These are phyloP conservation scores for Linum lewisii DNA, from an alignment of 345 rosid species.

Conservation along the genomic window DNA sequence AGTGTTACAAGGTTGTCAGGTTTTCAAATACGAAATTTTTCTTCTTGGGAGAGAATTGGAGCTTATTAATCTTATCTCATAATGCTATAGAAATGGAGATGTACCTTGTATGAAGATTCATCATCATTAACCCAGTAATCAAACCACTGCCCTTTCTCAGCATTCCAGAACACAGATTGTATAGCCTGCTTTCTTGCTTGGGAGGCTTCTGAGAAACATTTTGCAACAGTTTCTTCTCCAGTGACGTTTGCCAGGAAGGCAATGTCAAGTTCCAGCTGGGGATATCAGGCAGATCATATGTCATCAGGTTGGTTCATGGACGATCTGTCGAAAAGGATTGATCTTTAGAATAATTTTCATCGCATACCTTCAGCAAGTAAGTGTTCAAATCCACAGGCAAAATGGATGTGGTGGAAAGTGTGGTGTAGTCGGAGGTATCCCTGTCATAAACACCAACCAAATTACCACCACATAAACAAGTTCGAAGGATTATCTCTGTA, in stretches of 20 bases:
- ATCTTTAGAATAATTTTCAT: background rate
- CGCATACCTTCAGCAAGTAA: slow-evolving; percentile 61
- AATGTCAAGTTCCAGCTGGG: slow-evolving; percentile 87
- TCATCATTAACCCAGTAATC: slow-evolving; percentile 56
- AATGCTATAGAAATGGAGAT: background rate
- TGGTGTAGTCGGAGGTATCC: slow-evolving; percentile 43
- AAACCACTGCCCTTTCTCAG: slow-evolving; percentile 69
- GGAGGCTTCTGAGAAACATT: slow-evolving; percentile 43
- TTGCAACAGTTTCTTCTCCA: slow-evolving; percentile 37
- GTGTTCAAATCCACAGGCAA: slow-evolving; percentile 82
- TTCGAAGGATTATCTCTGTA: background rate
- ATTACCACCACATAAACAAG: background rate
- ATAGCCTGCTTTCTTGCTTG: slow-evolving; percentile 51
- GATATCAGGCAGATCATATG: slow-evolving; percentile 6
- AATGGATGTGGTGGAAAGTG: slow-evolving; percentile 59
- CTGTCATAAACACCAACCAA: slow-evolving; percentile 23
- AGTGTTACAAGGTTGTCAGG: background rate
- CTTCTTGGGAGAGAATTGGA: background rate
- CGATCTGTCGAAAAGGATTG: background rate
- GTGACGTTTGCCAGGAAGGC: slow-evolving; percentile 49
- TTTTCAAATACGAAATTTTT: background rate
- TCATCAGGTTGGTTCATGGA: slow-evolving; percentile 5
- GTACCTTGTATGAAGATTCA: background rate
- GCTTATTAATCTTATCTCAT: background rate
- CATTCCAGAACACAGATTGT: slow-evolving; percentile 61